These are phyloP conservation scores for Myxozyma neotropica DNA, from an alignment of 805 yeast species.

Conservation along the genomic window DNA sequence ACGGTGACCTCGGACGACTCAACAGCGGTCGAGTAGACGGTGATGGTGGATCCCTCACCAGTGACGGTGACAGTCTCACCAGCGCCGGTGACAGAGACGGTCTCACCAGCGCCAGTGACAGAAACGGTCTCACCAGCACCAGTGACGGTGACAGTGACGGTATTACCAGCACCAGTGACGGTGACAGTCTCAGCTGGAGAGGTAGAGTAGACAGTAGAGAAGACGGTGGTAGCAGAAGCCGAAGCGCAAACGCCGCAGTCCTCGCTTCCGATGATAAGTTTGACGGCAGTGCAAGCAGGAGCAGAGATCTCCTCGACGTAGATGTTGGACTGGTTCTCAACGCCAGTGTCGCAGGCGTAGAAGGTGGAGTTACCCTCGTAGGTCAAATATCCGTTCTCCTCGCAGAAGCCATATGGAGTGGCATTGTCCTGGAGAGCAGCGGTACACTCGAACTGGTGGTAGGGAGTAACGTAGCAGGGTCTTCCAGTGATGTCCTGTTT, in stretches of 20 bases:
- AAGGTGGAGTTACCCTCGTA: constrained; percentile 31
- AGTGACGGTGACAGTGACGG: constrained; percentile 16
- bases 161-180: neutral
- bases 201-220: constrained; percentile 5
- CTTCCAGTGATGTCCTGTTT: constrained; percentile 30
- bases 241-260: constrained; percentile 26
- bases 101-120: constrained; percentile 14
- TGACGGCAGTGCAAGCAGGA: constrained; percentile 28
- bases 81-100: constrained; percentile 23
- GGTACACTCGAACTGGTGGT: constrained; percentile 33
- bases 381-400: constrained; percentile 19
- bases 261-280: constrained; percentile 17
- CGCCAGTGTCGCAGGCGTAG: constrained; percentile 35
- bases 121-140: constrained; percentile 2
- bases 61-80: constrained; percentile 24
- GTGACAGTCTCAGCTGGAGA: constrained; percentile 30
- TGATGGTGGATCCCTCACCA: constrained; percentile 17
- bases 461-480: constrained; percentile 35
- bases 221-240: constrained; percentile 19
- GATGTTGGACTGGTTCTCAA: constrained; percentile 28
- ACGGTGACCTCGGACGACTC: constrained; percentile 23
- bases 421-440: constrained; percentile 33
- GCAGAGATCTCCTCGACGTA: constrained; percentile 29
- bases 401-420: constrained; percentile 32
- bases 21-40: constrained; percentile 19